Percentiles rank a stretch among this genome's conserved stretches.
phyloP scores from a whole-genome alignment of 1,284 basidiomycete genomes.

The Mycena sp. region DNA sequence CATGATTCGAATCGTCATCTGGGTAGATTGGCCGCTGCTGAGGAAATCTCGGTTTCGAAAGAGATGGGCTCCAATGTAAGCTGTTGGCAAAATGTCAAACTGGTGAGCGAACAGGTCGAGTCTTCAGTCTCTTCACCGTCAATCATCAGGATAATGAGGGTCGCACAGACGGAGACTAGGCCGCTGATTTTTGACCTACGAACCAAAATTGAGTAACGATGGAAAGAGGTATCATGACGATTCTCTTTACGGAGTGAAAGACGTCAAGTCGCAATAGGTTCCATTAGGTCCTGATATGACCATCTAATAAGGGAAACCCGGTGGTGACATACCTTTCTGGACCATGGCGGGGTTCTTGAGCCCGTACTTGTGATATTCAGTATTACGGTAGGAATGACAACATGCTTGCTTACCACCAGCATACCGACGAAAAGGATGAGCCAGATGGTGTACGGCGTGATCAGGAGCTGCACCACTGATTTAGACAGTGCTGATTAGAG shows the following conservation, averaged over 20 bases:
- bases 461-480: conserved; percentile 14
- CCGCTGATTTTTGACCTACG: conserved; percentile 23
- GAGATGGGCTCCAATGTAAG: conserved; percentile 19
- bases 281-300: conserved; percentile 22
- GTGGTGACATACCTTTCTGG: conserved; percentile 12
- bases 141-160: conserved; percentile 10
- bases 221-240: neutral
- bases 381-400: neutral
- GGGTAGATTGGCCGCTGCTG: neutral
- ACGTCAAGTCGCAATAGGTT: conserved; percentile 24
- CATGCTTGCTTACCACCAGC: neutral
- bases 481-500: neutral
- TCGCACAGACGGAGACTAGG: conserved; percentile 8
- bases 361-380: conserved; percentile 14
- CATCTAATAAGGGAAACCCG: too few species aligned
- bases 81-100: neutral
- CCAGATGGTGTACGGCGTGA: conserved; percentile 20
- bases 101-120: neutral
- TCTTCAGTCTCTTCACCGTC: neutral
- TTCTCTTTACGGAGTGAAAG: conserved; percentile 6
- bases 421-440: conserved; percentile 17
- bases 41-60: conserved; percentile 19
- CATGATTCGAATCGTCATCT: conserved; percentile 25
- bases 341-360: conserved; percentile 8
- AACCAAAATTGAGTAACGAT: neutral